Evolutionary conservation across 2,329 filamentous ascomycete species (phyloP).

Genomic region (Scytalidium sp.): DNA sequence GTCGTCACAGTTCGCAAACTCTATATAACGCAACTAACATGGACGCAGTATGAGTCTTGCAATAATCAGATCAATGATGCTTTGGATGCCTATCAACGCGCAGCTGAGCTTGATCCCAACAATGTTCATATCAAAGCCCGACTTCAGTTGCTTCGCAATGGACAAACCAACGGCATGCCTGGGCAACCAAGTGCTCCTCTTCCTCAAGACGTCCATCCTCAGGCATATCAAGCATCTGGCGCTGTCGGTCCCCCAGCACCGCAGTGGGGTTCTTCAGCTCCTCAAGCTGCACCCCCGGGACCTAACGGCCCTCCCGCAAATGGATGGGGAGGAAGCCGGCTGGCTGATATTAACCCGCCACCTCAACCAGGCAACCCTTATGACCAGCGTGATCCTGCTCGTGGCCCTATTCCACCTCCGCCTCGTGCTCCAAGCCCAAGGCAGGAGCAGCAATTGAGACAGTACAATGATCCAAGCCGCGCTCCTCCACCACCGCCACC

Average conservation of each 20-base stretch:
- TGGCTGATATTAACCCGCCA: slow-evolving; percentile 75
- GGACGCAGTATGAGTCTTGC: slow-evolving; percentile 83
- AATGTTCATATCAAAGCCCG: slow-evolving; percentile 97
- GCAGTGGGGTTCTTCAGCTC: slow-evolving; percentile 80
- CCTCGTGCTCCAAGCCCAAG: slow-evolving; percentile 67
- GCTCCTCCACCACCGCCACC: slow-evolving; percentile 52
- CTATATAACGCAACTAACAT: slow-evolving; percentile 11
- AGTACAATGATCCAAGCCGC: slow-evolving; percentile 65
- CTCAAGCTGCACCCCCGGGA: slow-evolving; percentile 57
- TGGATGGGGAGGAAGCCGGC: slow-evolving; percentile 59
- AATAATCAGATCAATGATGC: slow-evolving; percentile 98
- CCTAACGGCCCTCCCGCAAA: slow-evolving; percentile 33
- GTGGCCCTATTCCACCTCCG: slow-evolving; percentile 65
- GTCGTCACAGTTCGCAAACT: slow-evolving; percentile 34
- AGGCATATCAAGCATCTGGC: slow-evolving; percentile 82
- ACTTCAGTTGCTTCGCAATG: slow-evolving; percentile 82
- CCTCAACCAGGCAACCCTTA: slow-evolving; percentile 79
- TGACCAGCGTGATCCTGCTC: slow-evolving; percentile 72
- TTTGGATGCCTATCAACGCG: slow-evolving; percentile 90
- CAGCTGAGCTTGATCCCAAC: slow-evolving; percentile 86
- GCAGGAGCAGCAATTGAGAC: slow-evolving; percentile 65
- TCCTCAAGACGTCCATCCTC: slow-evolving; percentile 93
- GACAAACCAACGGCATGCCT: slow-evolving; percentile 67
- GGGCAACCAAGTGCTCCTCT: slow-evolving; percentile 76
- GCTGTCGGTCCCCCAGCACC: slow-evolving; percentile 82